Base-by-base conservation (phyloP, 345 rosid species). In the Salix brachista region DNA sequence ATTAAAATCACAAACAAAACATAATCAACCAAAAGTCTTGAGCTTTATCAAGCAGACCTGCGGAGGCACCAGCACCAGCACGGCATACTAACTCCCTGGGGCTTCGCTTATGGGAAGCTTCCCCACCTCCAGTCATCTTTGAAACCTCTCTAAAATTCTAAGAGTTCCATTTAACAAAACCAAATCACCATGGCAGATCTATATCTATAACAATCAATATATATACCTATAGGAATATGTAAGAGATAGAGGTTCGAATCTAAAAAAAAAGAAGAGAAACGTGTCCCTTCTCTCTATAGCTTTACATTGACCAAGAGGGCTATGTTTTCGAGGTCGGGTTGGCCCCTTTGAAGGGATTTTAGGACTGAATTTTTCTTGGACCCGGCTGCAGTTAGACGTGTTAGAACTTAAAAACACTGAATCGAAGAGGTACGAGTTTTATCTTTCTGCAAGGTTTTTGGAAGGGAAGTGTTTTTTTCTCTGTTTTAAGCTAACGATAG, bases 51-150 rank as follows among this genome's bases (percentile, higher is more conserved):
- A 77, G 76, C 88, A 75, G 9, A 96, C 99, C 98, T 34, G 98
- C 98, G 21, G 96, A 82, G 50, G 97, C 99, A 72, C 99, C 98
- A 58, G 99, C 90, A 12, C 84, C 89, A 69, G 90, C 99, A 80
- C 91, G 85, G 82, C 83, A 80, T 11, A 86, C 61, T 7, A 78
- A 70, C 23, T 87, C 91, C 13, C 91, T 81, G 67, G 81, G 58
- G 75, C 75, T 85, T 41, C 80, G 81, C 82, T 76, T 73, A 42
- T 86, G 75, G 23, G 69, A 72, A 1, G 88, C 86, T 62, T 78
- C 82, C 44, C 80, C 88, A 77, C 75, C 79, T 74, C 77, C 84
- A 70, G 79, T 81, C 96, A 91, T 91, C 85, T 73, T 81, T 79
- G 48, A 80, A 75, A 70, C 70, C 36, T 66, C 52, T 36, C 28